Evolutionary conservation across 495 filamentous ascomycete genomes (phyloP).

Genomic region (Evernia prunastri): DNA sequence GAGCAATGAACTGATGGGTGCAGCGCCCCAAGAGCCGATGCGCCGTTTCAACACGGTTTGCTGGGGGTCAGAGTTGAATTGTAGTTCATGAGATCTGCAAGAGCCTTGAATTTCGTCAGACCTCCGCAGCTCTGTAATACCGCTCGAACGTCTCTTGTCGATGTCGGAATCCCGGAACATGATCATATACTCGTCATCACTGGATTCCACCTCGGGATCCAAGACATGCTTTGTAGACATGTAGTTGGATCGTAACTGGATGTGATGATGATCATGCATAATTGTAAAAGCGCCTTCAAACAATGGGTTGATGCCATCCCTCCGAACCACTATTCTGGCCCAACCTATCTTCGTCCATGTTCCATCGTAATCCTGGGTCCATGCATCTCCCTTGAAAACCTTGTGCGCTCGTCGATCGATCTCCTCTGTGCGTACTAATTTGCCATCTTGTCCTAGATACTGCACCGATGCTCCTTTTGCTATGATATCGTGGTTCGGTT

Average conservation of each 20-base stretch:
- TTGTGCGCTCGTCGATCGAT: constrained; percentile 67
- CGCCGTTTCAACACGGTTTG: constrained; percentile 57
- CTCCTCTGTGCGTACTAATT: constrained; percentile 50
- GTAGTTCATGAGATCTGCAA: constrained; percentile 61
- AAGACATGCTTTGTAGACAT: constrained; percentile 60
- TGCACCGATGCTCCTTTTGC: constrained; percentile 65
- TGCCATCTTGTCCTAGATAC: constrained; percentile 65
- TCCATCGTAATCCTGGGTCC: constrained; percentile 54
- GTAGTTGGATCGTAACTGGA: constrained; percentile 72
- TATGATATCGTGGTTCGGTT: constrained; percentile 90
- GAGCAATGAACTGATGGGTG: constrained; percentile 51
- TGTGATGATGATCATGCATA: constrained; percentile 74
- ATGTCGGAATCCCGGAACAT: constrained; percentile 89
- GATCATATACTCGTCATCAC: constrained; percentile 74
- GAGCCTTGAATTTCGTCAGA: constrained; percentile 34
- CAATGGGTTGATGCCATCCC: constrained; percentile 69
- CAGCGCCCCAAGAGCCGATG: constrained; percentile 44
- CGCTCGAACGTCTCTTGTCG: constrained; percentile 28
- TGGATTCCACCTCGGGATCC: constrained; percentile 62
- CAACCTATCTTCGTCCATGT: constrained; percentile 79
- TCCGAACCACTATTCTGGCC: constrained; percentile 70
- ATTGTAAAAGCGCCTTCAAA: constrained; percentile 91
- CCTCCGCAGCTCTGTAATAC: constrained; percentile 49
- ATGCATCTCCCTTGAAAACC: constrained; percentile 76
- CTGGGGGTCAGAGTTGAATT: constrained; percentile 60